Evolutionary conservation across 805 yeast species (phyloP), one percentile per base, ranked within the genome.

Genomic region (Metschnikowia amazonensis): DNA sequence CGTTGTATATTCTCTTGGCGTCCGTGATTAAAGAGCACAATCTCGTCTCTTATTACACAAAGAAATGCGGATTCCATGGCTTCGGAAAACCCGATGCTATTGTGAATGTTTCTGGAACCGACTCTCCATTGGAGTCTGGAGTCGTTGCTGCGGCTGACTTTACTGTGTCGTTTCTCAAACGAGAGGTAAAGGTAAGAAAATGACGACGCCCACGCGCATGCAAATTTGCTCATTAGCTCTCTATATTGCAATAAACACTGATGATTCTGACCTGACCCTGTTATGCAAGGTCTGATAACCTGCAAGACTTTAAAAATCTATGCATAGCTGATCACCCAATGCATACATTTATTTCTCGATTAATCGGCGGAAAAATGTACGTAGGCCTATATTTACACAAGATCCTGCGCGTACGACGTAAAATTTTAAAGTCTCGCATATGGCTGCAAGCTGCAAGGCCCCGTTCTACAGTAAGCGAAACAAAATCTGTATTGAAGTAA

Each of bases 11-110:
- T 5, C 20, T 69, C 5, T 56, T 59, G 47, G 76, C 76, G 1
- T 66, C 65, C 25, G 79, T 73, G 18, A 72, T 81, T 20, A 64
- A 64, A 11, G 79, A 77, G 45, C 86, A 81, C 59, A 53, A 69
- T 5, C 59, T 81, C 38, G 74, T 66, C 2, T 64, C 59, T 2
- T 79, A 71, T 57, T 81, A 81, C 51, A 55, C 59, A 3, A 47
- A 56, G 1, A 62, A 63, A 20, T 69, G 76, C 45, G 71, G 73
- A 0, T 81, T 74, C 47, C 39, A 10, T 1, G 56, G 52, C 25
- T 52, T 64, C 0, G 59, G 47, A 2, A 56, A 58, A 11, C 51
- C 58, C 3, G 67, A 57, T 14, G 31, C 42, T 6, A 27, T 38
- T 21, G 42, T 56, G 5, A 21, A 38, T 23, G 44, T 24, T 48